phyloP scores from a whole-genome alignment of 2,329 filamentous ascomycete species.

The Sporothrix variecibatus region DNA sequence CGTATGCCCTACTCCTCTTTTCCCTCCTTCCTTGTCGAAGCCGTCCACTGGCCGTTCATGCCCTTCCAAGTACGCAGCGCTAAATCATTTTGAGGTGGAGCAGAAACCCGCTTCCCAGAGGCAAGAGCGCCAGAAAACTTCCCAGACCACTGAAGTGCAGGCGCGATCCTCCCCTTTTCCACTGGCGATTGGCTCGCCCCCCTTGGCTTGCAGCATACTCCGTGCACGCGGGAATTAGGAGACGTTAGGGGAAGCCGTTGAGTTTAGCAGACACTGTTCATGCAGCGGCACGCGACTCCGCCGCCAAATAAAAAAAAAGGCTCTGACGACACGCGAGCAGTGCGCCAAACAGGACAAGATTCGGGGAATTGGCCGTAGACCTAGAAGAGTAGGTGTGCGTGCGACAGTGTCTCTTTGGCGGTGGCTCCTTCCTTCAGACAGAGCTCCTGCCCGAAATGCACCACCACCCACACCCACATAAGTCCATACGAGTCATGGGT shows the following conservation, averaged over 20 bases:
- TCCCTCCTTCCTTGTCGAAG: background rate
- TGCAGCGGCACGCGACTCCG: slow-evolving; percentile 14
- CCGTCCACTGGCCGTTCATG: background rate
- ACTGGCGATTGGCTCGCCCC: background rate
- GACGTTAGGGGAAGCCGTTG: background rate
- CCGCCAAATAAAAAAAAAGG: background rate
- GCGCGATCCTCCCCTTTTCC: too few species aligned
- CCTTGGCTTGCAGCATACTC: background rate
- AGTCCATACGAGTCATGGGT: background rate
- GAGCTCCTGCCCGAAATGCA: background rate
- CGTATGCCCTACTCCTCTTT: slow-evolving; percentile 20
- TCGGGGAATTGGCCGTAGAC: background rate
- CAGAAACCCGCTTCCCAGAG: background rate
- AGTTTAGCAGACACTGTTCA: background rate
- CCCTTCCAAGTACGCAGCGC: background rate
- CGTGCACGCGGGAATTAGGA: background rate
- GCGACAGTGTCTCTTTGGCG: slow-evolving; percentile 1
- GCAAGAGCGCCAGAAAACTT: background rate
- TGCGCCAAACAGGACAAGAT: background rate
- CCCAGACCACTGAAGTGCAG: background rate
- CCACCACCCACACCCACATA: background rate
- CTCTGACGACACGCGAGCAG: background rate
- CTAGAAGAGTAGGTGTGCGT: slow-evolving; percentile 20
- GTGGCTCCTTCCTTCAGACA: background rate
- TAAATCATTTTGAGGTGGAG: slow-evolving; percentile 11